These are phyloP conservation scores for Phytophthora nicotianae DNA, from an alignment of 352 stramenopile genomes.

Conservation along the genomic window DNA sequence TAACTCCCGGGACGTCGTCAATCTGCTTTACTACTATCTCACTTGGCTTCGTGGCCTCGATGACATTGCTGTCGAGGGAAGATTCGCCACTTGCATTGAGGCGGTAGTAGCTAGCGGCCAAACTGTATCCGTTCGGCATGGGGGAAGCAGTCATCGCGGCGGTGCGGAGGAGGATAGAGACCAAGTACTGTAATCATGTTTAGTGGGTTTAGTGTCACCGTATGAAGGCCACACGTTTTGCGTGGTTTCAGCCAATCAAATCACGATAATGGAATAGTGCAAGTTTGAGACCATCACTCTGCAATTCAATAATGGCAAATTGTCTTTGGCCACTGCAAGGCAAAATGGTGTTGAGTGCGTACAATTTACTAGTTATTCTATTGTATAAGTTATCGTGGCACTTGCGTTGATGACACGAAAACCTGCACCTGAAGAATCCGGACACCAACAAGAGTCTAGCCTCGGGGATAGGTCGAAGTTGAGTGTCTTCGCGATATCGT, in stretches of 20 bases:
- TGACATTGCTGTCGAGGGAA: neutral
- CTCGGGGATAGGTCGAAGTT: slow-evolving; percentile 2
- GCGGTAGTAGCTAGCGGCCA: slow-evolving; percentile 39
- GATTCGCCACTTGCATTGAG: slow-evolving; percentile 28
- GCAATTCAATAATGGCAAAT: neutral
- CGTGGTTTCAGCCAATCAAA: slow-evolving; percentile 32
- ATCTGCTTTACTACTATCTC: slow-evolving; percentile 1
- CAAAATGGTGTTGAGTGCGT: neutral
- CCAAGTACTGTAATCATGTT: slow-evolving; percentile 4
- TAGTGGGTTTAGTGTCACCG: slow-evolving; percentile 20
- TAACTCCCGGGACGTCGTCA: slow-evolving; percentile 1
- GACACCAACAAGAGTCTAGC: slow-evolving; percentile 1
- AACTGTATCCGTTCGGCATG: slow-evolving; percentile 28
- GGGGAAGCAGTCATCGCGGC: slow-evolving; percentile 21
- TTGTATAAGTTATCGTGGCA: slow-evolving; percentile 23
- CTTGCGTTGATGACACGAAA: slow-evolving; percentile 4
- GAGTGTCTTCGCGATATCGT: slow-evolving; percentile 14
- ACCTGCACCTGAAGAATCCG: slow-evolving; percentile 1
- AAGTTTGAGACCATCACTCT: slow-evolving; percentile 27
- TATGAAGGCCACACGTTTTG: slow-evolving; percentile 15
- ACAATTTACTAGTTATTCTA: slow-evolving; percentile 19
- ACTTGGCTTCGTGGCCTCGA: slow-evolving; percentile 4
- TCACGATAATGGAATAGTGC: slow-evolving; percentile 13
- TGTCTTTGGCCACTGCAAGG: too few species aligned
- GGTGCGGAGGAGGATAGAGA: slow-evolving; percentile 2